Conservation (phyloP, 2,329 filamentous ascomycete species). For the Cordyceps fumosorosea region DNA sequence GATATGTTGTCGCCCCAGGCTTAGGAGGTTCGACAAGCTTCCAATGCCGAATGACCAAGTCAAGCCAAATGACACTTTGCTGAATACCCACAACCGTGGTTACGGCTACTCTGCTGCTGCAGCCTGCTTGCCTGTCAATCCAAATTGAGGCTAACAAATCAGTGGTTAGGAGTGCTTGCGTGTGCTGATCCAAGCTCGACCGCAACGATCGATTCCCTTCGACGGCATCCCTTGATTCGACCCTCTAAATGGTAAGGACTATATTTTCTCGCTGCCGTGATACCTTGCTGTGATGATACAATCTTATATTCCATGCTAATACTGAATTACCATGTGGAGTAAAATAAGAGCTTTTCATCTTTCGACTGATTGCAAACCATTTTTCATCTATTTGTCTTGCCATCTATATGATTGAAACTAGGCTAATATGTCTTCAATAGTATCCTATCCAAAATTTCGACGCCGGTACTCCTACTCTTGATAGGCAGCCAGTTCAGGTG, state of each 20-base stretch:
- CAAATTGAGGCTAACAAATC: background rate
- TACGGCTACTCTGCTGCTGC: background rate
- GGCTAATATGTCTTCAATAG: conserved; percentile 17
- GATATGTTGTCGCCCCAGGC: conserved; percentile 44
- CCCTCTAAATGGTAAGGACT: conserved; percentile 24
- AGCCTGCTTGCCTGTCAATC: background rate
- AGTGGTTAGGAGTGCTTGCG: background rate
- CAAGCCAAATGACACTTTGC: conserved; percentile 49
- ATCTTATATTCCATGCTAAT: conserved; percentile 72
- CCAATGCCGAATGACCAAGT: conserved; percentile 44
- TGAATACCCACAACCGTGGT: conserved; percentile 26
- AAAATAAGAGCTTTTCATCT: conserved; percentile 76
- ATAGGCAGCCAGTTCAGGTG: conserved; percentile 45
- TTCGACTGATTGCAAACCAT: conserved; percentile 57
- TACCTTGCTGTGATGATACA: conserved; percentile 52
- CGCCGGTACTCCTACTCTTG: conserved; percentile 28
- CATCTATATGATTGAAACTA: conserved; percentile 14
- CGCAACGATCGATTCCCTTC: background rate
- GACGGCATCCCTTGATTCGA: background rate
- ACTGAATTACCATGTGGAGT: conserved; percentile 62
- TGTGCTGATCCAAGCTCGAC: background rate
- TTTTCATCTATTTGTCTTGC: conserved; percentile 18
- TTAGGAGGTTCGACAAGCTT: conserved; percentile 42
- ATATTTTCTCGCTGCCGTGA: conserved; percentile 5
- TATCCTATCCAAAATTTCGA: background rate